Base-by-base conservation (phyloP, 192 early-diverging fungal species). In the Podila minutissima region DNA sequence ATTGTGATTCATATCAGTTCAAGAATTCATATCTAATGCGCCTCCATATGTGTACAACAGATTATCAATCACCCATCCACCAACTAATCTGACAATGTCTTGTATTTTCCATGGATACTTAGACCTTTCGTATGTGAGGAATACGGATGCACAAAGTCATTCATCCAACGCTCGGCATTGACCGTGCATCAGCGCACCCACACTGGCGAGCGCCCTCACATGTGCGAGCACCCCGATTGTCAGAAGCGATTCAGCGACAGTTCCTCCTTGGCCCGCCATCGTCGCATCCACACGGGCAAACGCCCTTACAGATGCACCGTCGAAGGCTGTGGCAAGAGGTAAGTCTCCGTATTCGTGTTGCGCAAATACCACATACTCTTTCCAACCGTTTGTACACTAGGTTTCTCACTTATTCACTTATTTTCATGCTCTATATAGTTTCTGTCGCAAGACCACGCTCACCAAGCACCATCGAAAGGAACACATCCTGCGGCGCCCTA, bases 171-270 rank as follows among this genome's bases (percentile, higher is more conserved):
- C 4, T 89, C 88, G 4, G 88, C 88, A 9, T 75, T 91, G 67
- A 88, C 86, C 2, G 88, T 89, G 41, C 89, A 91, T 69, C 82
- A 82, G 61, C 87, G 89, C 41, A 91, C 89, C 12, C 89, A 91
- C 74, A 90, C 92, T 31, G 92, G 92, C 35, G 90, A 91, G 58
- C 84, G 89, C 66, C 92, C 92, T 48, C 90, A 91, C 66, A 72
- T 84, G 41, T 92, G 91, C 74, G 83, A 88, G 74, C 84, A 88
- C 72, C 70, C 71, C 41, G 75, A 74, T 62, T 94, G 93, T 76
- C 86, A 85, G 62, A 93, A 92, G 83, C 86, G 84, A 29, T 94
- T 94, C 75, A 92, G 89, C 66, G 91, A 92, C 74, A 92, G 91
- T 67, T 91, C 90, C 53, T 93, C 92, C 49, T 82, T 95, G 66